Evolutionary conservation across 345 rosid species (phyloP).

Genomic region (Dipteronia sinensis): DNA sequence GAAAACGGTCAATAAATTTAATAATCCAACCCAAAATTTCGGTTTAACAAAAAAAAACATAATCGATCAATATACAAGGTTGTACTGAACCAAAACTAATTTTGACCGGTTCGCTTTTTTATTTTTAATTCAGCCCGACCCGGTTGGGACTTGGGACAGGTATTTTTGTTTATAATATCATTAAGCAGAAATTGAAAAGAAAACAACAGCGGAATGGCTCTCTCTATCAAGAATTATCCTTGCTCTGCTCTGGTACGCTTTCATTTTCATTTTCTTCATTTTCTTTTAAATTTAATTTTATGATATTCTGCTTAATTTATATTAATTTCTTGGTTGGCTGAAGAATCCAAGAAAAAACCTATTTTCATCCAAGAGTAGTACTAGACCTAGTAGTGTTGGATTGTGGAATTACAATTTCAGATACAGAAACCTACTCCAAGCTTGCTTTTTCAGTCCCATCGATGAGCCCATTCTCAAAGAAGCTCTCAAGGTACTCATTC

Average conservation of each 20-base stretch:
- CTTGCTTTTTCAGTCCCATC: conserved; percentile 36
- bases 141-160: too few relatives aligned
- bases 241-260: neutral
- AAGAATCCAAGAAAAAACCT: neutral
- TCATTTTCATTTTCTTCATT: neutral
- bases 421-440: conserved; percentile 23
- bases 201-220: neutral
- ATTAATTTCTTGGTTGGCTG: neutral
- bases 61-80: too few relatives aligned
- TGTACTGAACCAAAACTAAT: too few relatives aligned
- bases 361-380: neutral
- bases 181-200: too few relatives aligned
- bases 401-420: neutral
- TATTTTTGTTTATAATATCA: too few relatives aligned
- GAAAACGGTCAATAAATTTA: too few relatives aligned
- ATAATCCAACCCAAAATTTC: too few relatives aligned
- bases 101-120: too few relatives aligned
- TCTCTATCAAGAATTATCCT: neutral
- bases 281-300: neutral
- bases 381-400: neutral
- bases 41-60: too few relatives aligned
- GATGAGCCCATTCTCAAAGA: conserved; percentile 55
- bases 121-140: too few relatives aligned
- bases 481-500: conserved; percentile 45
- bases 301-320: neutral